Percentiles rank a stretch among this genome's conserved stretches.
phyloP scores from a whole-genome alignment of 176 grass and related monocot species.

The Oryza punctata region DNA sequence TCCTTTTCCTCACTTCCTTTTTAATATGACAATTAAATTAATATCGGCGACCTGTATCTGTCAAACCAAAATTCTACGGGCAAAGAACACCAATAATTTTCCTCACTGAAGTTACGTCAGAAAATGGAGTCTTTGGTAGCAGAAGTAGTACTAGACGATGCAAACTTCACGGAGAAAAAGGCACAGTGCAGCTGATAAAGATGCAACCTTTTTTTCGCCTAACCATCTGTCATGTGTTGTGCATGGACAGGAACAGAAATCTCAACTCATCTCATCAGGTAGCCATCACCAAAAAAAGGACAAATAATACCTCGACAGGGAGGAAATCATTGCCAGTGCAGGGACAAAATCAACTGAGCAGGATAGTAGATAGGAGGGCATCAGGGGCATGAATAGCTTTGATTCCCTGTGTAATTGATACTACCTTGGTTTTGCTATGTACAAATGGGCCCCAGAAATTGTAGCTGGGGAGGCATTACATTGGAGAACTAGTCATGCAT shows the following conservation, averaged over 20 bases:
- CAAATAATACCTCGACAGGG: conserved; percentile 1
- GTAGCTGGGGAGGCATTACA: conserved; percentile 13
- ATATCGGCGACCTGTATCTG: background rate
- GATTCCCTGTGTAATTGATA: conserved; percentile 27
- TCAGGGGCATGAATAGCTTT: background rate
- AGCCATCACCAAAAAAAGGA: conserved; percentile 28
- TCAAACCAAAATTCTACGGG: background rate
- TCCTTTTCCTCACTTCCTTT: conserved; percentile 4
- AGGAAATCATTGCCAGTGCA: conserved; percentile 10
- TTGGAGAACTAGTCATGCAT: background rate
- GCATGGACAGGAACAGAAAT: conserved; percentile 35
- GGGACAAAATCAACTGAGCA: conserved; percentile 27
- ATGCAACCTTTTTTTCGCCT: conserved; percentile 14
- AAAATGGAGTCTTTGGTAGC: conserved; percentile 13
- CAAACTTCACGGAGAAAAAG: conserved; percentile 19
- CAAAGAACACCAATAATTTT: conserved; percentile 17
- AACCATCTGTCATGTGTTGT: conserved; percentile 40
- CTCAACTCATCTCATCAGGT: background rate
- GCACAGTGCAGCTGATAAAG: conserved; percentile 30
- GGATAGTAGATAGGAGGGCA: background rate
- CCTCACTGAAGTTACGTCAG: conserved; percentile 25
- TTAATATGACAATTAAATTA: background rate
- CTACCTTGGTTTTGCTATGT: conserved; percentile 45
- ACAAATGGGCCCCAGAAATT: conserved; percentile 29
- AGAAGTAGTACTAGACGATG: conserved; percentile 7